Base-by-base conservation (phyloP, 106 monocot genomes). In the Dendrobium officinale region DNA sequence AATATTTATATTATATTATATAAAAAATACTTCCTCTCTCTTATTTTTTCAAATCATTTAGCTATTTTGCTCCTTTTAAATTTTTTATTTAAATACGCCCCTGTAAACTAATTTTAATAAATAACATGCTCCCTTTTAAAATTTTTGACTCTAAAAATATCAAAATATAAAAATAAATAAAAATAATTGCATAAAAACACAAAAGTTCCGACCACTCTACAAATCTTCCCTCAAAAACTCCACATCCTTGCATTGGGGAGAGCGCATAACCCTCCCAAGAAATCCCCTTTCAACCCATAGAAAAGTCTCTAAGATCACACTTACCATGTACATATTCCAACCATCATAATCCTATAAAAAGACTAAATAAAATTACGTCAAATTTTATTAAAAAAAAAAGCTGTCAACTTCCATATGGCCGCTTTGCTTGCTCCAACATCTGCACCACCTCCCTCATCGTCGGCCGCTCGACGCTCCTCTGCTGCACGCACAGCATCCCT, bases 391-490 rank as follows among this genome's bases (percentile, higher is more conserved):
- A 9, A 9, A 29, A 26, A 70, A 66, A 70, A 15, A 37, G 4
- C 10, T 37, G 16, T 66, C 10, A 82, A 16, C 73, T 27, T 51
- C 48, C 27, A 55, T 61, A 18, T 1, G 78, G 58, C 31, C 82
- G 84, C 67, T 85, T 92, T 0, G 88, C 86, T n/a, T 92, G 92
- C 54, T 84, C 84, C 6, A 95, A 80, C 95, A 95, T 95, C 78
- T 90, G 92, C 2, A 95, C 92, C 27, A 92, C 95, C 81, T 95
- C 95, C 40, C 94, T 88, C 94, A 92, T 95, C 44, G 92, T 90
- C n/a, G 95, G 95, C 56, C 95, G 81, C 81, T 95, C 90, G 7
- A 95, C 73, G 58, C 92, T 95, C 40, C 81, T 88, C 47, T 95
- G 88, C 70, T 95, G 92, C 17, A 95, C 95, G 64, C 95, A 95